These are phyloP conservation scores for Solanum clarkiae DNA, from an alignment of 257 asterid genomes.

Conservation along the genomic window DNA sequence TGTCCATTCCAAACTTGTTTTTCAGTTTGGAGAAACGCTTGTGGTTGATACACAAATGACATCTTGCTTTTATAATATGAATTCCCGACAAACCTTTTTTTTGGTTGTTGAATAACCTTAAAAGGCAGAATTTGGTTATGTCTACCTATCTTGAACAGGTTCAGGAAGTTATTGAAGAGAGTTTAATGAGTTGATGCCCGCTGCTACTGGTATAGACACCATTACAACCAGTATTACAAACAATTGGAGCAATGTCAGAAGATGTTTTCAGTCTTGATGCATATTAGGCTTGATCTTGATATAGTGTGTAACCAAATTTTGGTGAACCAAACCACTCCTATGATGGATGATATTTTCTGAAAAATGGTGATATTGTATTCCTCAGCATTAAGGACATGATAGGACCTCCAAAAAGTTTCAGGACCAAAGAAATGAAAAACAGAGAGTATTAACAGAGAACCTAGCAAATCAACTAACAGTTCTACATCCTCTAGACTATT, in stretches of 20 bases:
- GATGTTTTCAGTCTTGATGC: background rate
- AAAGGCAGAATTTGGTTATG: background rate
- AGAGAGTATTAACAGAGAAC: background rate
- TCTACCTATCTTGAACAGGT: background rate
- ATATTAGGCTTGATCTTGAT: background rate
- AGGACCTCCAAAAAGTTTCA: background rate
- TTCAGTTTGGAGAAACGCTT: background rate
- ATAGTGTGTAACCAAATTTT: background rate
- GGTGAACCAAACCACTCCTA: background rate
- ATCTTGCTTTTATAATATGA: background rate
- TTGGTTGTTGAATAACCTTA: background rate
- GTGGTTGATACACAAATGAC: background rate
- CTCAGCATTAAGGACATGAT: background rate
- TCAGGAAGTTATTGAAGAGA: background rate
- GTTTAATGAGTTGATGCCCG: background rate
- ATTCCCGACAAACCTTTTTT: background rate
- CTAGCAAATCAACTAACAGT: background rate
- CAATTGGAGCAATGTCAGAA: background rate
- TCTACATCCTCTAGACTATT: background rate
- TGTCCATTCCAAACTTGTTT: background rate
- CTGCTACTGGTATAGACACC: background rate
- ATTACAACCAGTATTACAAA: background rate
- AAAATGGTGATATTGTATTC: background rate
- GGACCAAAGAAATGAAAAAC: background rate
- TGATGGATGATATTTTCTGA: background rate